Evolutionary conservation across 1,284 basidiomycete species (phyloP), one percentile per base, ranked within the genome.

Genomic region (Malassezia nana): DNA sequence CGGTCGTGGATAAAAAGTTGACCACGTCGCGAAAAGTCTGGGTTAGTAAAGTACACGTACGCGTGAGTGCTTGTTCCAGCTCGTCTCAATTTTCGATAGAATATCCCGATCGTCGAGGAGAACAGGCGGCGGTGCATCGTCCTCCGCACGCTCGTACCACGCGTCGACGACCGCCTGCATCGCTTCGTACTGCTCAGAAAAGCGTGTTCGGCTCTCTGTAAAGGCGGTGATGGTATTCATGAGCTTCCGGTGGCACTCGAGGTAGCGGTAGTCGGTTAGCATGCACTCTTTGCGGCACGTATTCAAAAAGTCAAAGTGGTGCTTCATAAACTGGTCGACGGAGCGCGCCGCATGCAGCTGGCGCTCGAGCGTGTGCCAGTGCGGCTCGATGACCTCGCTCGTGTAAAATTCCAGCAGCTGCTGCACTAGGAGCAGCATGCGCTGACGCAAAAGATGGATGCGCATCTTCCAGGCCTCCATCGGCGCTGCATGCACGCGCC

Each of bases 221-320:
- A 72, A 72, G 20, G 65, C 60, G 28, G 58, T 50, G 44, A 70
- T 62, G 32, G 60, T 55, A 20, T 49, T 52, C 50, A 66, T 71
- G 28, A 73, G 49, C 50, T 65, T 58, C 42, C 60, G 55, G 40
- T 68, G 68, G 42, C 57, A 53, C 55, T 64, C 54, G 50, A 66
- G 39, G 50, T 66, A 62, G 12, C 64, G 54, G 32, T 64, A 48
- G 48, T 74, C 64, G 10, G 67, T 74, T 33, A 74, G 65, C 71
- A 74, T 72, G 56, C 67, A 64, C 57, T 69, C 65, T 42, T 67
- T 71, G 12, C 69, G 44, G 39, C 66, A 69, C 13, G 58, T 63
- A 51, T 74, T 74, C 26, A 74, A 52, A 40, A 72, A 74, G 30
- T 64, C 63, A 41, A 69, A 67, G 48, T 74, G 71, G 46, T 72